Base-by-base conservation (phyloP, 2,329 filamentous ascomycete genomes). In the Colletotrichum sp. region DNA sequence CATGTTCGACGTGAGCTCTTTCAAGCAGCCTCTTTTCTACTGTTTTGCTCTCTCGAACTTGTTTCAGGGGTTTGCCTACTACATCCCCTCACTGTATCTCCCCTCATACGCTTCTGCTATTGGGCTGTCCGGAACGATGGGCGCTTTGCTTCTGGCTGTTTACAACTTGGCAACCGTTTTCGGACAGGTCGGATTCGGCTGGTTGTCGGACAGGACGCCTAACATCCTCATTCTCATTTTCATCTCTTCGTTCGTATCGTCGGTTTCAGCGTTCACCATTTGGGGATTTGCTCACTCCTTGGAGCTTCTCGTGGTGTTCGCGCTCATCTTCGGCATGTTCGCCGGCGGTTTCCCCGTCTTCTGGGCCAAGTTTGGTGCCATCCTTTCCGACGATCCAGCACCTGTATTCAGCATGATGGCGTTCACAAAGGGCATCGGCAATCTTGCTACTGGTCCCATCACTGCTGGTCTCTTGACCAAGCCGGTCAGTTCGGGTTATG, bases 311-410 rank as follows among this genome's bases (percentile, higher is more conserved):
- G 82, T 87, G 1, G 77, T 88, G 1, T 92, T 92, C 78, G 86
- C 88, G 6, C 80, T 91, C 4, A 81, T 86, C 1, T 92, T 89
- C 77, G 91, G 91, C 1, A 88, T 91, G 81, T 92, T 92, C 69
- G 90, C 90, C 0, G 87, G 90, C 5, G 79, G 76, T 0, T 83
- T 79, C 70, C 76, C 77, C 3, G 75, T 81, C 12, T 73, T 79
- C 16, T 81, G 79, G 80, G 72, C 79, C 4, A 81, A 80, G 56
- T 81, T 82, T 63, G 80, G 81, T 9, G 73, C 78, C 0, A 73
- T 79, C 14, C 74, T 82, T 3, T 80, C 80, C 0, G 80, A 81
- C 12, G 81, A 82, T 62, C 81, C 81, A 1, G 76, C 78, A 14
- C 78, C 77, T 1, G 78, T 81, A 0, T 80, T 77, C 34, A 80